Evolutionary conservation across 345 rosid genomes (phyloP), one percentile per base, ranked within the genome.

Genomic region (Combretum micranthum): DNA sequence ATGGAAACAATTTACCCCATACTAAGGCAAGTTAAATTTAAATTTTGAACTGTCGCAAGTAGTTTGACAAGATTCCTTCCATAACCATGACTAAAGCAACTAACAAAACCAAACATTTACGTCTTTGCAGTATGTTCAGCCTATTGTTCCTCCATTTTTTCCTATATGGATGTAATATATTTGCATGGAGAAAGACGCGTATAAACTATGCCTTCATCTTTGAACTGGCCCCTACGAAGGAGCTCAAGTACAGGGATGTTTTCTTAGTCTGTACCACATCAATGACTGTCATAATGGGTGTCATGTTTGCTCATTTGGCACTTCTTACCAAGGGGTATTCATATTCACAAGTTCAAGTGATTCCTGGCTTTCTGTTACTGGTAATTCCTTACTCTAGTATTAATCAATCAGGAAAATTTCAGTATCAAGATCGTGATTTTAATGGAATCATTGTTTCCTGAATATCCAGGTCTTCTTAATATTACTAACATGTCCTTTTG

Each of bases 1-100:
- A 85, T 90, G 97, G 99, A 93, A 79, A 93, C 97, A 57, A 87
- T 73, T 2, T 90, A 90, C 60, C 99, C 97, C 43, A 82, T 87
- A 20, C 80, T 89, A 50, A 90, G 99, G 99, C 84, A 77, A 93
- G 95, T 75, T 26, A 4, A 43, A 4, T 13, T 15, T 37, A 42
- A 32, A 61, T 60, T 18, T 43, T 53, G 18, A 19, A 22, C 20
- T 37, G 14, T 39, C 32, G 23, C 18, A 56, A 46, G 45, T 48
- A 10, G 23, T 18, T 25, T 50, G 15, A 50, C 7, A 50, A 3
- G 25, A 17, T 21, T 18, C 26, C 26, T 25, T 25, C 5, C 5
- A 5, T 25, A 25, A 25, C 26, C 5, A 2, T 25, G 26, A 25
- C 26, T 25, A 25, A 25, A 25, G 26, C 26, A 25, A 25, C 26